Evolutionary conservation across 1,284 basidiomycete species (phyloP), one percentile per base, ranked within the genome.

Genomic region (Schizophyllum commune): DNA sequence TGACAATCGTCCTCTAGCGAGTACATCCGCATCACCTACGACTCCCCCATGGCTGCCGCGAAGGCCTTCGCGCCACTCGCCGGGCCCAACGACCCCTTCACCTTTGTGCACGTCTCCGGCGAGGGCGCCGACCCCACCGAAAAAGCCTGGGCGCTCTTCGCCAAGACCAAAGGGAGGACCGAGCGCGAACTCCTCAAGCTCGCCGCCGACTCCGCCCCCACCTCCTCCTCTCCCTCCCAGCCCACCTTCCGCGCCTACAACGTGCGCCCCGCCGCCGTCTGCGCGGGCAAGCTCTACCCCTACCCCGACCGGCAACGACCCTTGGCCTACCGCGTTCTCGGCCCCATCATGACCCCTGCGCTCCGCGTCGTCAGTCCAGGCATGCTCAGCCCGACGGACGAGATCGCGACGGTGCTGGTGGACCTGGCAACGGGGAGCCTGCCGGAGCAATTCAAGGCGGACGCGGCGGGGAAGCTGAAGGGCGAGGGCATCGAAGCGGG

Each of bases 81-180:
- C 4, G 27, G 27, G 5, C 57, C 64, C 19, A 62, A 61, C 11
- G 57, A 58, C 27, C 57, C 63, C 2, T 68, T 70, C 65, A 69
- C 67, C 39, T 70, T 71, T 54, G 67, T 69, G n/a, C 66, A 68
- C 58, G 69, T 71, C 27, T 71, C 70, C 7, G 69, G 70, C 57
- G 68, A 71, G 60, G 68, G 65, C 32, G 67, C 67, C 5, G 67
- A 66, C 47, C 60, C 54, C 17, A 64, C 64, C 13, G 69, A 68
- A 56, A 65, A 65, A 20, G 60, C 67, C 5, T 62, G 9, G 19
- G 62, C 63, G 2, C 60, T 68, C 15, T 71, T 67, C 60, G 67
- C 63, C 20, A 70, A 67, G 58, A 64, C 68, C 63, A 71, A 71
- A 61, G 70, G 70, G 27, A 65, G 66, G 6, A 55, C 68, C 0